Conservation (phyloP, 306 rosid species). For the Astragalus glycyphyllos region DNA sequence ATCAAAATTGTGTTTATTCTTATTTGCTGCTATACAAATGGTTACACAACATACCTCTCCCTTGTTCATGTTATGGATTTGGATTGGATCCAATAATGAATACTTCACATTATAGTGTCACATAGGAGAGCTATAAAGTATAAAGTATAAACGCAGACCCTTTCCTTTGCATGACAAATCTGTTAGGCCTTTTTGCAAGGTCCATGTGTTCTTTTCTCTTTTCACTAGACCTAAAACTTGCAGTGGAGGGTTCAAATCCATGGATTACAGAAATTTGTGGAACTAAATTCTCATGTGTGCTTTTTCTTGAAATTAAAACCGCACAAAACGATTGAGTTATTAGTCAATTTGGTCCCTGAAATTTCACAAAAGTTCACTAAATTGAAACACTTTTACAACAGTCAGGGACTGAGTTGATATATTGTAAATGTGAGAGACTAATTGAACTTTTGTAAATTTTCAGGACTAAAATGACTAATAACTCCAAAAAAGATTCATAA, state of each 20-base stretch:
- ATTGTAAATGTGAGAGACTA: no score
- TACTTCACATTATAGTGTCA: slow-evolving; percentile 1
- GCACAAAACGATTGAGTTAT: no score
- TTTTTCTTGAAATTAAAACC: background rate
- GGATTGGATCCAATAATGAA: background rate
- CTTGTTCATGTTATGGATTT: slow-evolving; percentile 5
- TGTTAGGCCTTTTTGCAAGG: slow-evolving; percentile 12
- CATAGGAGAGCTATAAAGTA: background rate
- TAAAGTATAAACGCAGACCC: no score
- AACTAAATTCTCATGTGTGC: background rate
- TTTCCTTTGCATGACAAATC: background rate
- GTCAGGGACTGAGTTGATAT: no score
- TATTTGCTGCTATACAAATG: background rate
- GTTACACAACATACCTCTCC: slow-evolving; percentile 16
- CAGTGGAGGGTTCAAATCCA: background rate
- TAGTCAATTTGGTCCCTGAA: no score
- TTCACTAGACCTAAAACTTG: background rate
- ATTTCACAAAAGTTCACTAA: background rate
- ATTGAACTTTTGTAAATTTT: no score
- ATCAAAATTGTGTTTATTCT: slow-evolving; percentile 19
- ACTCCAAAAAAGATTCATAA: no score
- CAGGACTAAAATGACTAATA: no score
- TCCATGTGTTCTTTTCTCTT: background rate
- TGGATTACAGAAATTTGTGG: slow-evolving; percentile 18
- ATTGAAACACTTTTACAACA: background rate